Evolutionary conservation across 2,329 filamentous ascomycete species (phyloP), one percentile per base, ranked within the genome.

Genomic region (Hypoxylon sp.): DNA sequence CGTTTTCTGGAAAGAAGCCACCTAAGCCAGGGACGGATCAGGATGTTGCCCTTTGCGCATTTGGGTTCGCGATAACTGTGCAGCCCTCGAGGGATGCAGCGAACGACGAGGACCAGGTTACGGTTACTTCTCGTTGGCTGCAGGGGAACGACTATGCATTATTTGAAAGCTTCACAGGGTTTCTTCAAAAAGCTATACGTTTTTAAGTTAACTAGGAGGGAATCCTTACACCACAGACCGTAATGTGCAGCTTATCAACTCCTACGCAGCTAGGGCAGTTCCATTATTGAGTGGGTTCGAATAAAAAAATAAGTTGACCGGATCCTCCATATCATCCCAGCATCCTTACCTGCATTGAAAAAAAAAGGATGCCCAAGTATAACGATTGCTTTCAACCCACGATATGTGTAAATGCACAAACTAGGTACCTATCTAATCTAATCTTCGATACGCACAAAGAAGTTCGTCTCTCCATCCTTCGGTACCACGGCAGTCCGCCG

Each of bases 161-260:
- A 0, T 96, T 93, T 70, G 89, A 95, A 72, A 97, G 92, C 67
- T 91, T 99, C 57, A 88, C 86, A 53, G 91, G 90, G 0, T 91
- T 92, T 75, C 58, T 95, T 27, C 57, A 57, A 13, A 65, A 60
- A 7, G 42, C 57, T 2, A 32, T 62, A 7, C 31, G 25, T 7
- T 19, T 23, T 17, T 27, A 13, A 7, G 5, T 29, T n/a, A 47
- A 12, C 15, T 25, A 27, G 8, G 29, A 29, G 26, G n/a, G 16
- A 41, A 23, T 16, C 12, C 7, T 21, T 9, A 42, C 17, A 16
- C 8, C 13, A n/a, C n/a, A n/a, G n/a, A n/a, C n/a, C n/a, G n/a
- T n/a, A n/a, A n/a, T n/a, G n/a, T n/a, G n/a, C n/a, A n/a, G n/a
- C n/a, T n/a, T n/a, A n/a, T n/a, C n/a, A n/a, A n/a, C n/a, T n/a